Evolutionary conservation across 2,329 filamentous ascomycete genomes (phyloP).

Genomic region (Curvularia spicifera): DNA sequence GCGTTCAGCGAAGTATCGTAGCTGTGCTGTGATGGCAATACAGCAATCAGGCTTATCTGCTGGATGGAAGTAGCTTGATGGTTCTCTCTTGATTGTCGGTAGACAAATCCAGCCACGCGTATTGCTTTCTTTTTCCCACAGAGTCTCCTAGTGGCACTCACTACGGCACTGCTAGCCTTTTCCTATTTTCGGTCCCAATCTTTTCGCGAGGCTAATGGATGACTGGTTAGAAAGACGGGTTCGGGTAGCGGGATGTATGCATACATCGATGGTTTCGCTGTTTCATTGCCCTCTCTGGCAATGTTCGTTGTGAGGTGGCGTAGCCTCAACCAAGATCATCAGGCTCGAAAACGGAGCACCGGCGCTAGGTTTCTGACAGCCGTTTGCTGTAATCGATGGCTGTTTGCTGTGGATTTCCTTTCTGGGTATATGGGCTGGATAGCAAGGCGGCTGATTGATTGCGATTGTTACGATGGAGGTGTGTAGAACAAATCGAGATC

Average conservation of each 20-base stretch:
- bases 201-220: neutral
- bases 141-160: neutral
- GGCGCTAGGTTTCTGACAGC: constrained; percentile 7
- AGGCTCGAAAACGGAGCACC: constrained; percentile 1
- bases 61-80: neutral
- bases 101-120: neutral
- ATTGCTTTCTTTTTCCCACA: neutral
- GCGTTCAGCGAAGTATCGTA: neutral
- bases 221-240: constrained; percentile 5
- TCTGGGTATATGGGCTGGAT: constrained; percentile 3
- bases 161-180: neutral
- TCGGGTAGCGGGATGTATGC: constrained; percentile 10
- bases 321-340: neutral
- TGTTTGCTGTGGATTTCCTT: neutral
- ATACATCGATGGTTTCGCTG: constrained; percentile 4
- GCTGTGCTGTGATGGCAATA: neutral
- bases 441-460: neutral
- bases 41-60: neutral
- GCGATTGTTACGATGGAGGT: neutral
- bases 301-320: constrained; percentile 1
- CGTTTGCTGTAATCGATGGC: constrained; percentile 12
- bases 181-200: neutral
- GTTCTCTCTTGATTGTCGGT: neutral
- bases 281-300: constrained; percentile 8
- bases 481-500: neutral